Base-by-base conservation (phyloP, 257 asterid species). In the Solanum sparsipilum region DNA sequence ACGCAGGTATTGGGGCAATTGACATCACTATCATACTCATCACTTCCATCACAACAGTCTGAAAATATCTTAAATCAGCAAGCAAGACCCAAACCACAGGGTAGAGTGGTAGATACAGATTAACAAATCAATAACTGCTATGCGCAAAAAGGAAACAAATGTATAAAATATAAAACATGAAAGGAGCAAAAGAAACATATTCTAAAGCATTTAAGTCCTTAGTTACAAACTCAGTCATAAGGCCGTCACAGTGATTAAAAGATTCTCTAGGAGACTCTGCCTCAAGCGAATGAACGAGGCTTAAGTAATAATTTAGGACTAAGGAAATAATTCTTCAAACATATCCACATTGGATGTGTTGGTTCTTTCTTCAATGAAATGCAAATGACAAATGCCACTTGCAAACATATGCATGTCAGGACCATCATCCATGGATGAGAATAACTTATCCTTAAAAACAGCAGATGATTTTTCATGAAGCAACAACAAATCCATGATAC, bases 31-130 rank as follows among this genome's bases (percentile, higher is more conserved):
- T 93, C 98, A 89, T 96, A 91, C 89, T 97, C 99, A 88, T 97
- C 99, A 90, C 98, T 97, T 91, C 98, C 99, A 91, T 97, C 99
- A 88, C 99, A 95, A 90, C 99, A 97, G 91, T 97, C 99, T 96
- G 86, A 90, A 83, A 90, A 83, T 67, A 89, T 38, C 58, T 72
- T 36, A 63, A 84, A 89, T 88, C 63, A 88, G 83, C 60, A 87
- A 76, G 44, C 68, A 46, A 46, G 41, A 82, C 18, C 20, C 44
- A 13, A 81, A 46, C 65, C 84, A 78, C 87, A 81, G 65, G 85
- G 84, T 78, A 83, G 36, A 86, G 83, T 60, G 88, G 83, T 73
- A 85, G 44, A 85, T 25, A 86, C 15, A 70, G 85, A 88, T 81
- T 44, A 81, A 81, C 18, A 29, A 83, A 78, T 63, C 13, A 38